Conservation (phyloP, 768 basidiomycete genomes). For the Termitomyces sp. region DNA sequence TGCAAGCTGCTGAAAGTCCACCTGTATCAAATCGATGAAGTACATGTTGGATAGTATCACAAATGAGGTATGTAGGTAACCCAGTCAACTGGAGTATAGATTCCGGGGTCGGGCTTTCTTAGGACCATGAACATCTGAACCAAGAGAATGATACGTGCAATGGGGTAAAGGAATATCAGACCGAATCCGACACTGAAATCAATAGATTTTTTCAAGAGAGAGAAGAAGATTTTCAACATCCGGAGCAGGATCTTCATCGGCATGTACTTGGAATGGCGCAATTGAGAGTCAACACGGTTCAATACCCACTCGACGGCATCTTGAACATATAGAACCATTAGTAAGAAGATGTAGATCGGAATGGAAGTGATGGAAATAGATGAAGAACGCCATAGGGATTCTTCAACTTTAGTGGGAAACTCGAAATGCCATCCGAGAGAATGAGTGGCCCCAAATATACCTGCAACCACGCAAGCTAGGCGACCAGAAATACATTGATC, state of each 20-base stretch:
- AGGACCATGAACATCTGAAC: neutral
- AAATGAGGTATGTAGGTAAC: conserved; percentile 4
- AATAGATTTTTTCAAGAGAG: too few species aligned
- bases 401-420: neutral
- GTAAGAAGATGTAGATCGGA: too few species aligned
- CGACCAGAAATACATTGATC: neutral
- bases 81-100: neutral
- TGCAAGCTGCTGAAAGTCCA: too few species aligned
- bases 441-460: neutral
- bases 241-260: too few species aligned
- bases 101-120: neutral
- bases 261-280: too few species aligned
- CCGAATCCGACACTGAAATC: neutral
- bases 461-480: neutral
- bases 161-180: neutral
- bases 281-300: too few species aligned
- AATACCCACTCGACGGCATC: too few species aligned
- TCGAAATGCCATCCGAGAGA: neutral
- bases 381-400: neutral
- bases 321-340: too few species aligned
- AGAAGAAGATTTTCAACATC: too few species aligned
- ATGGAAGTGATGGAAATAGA: neutral
- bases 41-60: neutral
- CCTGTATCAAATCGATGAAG: too few species aligned
- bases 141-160: neutral